phyloP scores from a whole-genome alignment of 1,284 basidiomycete species.

The Psilocybe mexicana region DNA sequence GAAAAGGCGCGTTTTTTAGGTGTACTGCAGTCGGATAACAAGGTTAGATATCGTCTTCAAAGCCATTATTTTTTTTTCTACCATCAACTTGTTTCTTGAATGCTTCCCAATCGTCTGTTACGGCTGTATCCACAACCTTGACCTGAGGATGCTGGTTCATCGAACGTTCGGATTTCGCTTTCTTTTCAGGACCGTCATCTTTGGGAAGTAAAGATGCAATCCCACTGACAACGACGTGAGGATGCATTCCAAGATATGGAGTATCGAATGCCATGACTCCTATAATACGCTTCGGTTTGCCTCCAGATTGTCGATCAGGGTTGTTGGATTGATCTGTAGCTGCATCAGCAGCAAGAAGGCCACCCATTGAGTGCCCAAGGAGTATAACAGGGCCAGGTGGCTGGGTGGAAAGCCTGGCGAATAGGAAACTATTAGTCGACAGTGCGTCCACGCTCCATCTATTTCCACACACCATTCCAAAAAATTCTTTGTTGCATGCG shows the following conservation, averaged over 20 bases:
- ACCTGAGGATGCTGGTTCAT: slow-evolving; percentile 47
- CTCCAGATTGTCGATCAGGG: slow-evolving; percentile 22
- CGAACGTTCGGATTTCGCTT: slow-evolving; percentile 34
- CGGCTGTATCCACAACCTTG: slow-evolving; percentile 41
- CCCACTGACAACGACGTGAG: slow-evolving; percentile 57
- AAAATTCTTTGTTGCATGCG: slow-evolving; percentile 49
- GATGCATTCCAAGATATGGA: slow-evolving; percentile 60
- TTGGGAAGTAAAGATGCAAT: slow-evolving; percentile 52
- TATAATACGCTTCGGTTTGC: slow-evolving; percentile 42
- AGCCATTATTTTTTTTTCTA: slow-evolving; percentile 18
- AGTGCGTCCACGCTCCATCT: background rate
- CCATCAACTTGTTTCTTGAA: slow-evolving; percentile 38
- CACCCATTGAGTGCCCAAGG: slow-evolving; percentile 60
- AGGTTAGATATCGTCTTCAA: background rate
- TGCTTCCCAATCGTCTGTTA: slow-evolving; percentile 50
- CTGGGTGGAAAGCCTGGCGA: slow-evolving; percentile 49
- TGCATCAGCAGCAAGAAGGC: slow-evolving; percentile 55
- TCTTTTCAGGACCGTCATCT: slow-evolving; percentile 28
- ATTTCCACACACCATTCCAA: slow-evolving; percentile 44
- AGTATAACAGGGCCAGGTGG: slow-evolving; percentile 55
- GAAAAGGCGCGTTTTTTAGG: slow-evolving; percentile 9
- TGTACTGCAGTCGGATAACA: slow-evolving; percentile 3
- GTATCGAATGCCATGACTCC: slow-evolving; percentile 59
- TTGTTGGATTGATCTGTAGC: slow-evolving; percentile 43
- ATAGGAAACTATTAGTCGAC: too few relatives aligned